Conservation (phyloP, 2,329 filamentous ascomycete species). For the Fusarium sp. region DNA sequence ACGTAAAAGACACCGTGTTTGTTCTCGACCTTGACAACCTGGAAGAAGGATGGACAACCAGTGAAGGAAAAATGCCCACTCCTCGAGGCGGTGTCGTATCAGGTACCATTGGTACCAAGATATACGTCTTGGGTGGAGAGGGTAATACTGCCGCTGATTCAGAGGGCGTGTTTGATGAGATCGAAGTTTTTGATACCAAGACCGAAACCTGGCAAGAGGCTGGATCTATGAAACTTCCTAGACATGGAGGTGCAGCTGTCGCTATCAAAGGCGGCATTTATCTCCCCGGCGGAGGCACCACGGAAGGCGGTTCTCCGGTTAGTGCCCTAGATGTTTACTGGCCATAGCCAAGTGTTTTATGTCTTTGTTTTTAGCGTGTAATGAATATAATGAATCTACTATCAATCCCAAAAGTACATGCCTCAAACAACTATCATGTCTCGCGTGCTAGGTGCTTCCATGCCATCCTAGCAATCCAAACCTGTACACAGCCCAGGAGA, state of each 20-base stretch:
- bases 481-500: not conserved
- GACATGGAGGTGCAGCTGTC: slow-evolving; percentile 54
- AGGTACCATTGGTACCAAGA: slow-evolving; percentile 44
- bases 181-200: slow-evolving; percentile 50
- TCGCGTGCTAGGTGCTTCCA: not conserved
- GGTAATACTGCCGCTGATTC: slow-evolving; percentile 46
- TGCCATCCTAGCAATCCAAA: not conserved
- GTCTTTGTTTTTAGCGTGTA: slow-evolving; percentile 3
- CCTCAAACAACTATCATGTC: not conserved
- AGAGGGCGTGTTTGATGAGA: slow-evolving; percentile 49
- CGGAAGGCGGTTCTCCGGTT: slow-evolving; percentile 37
- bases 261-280: slow-evolving; percentile 49
- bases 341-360: slow-evolving; percentile 9
- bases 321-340: slow-evolving; percentile 36
- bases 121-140: slow-evolving; percentile 58
- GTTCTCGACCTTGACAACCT: slow-evolving; percentile 51
- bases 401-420: not conserved
- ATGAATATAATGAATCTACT: not conserved
- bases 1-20: slow-evolving; percentile 55
- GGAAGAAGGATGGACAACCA: slow-evolving; percentile 49
- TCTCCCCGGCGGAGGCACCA: slow-evolving; percentile 55
- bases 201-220: slow-evolving; percentile 49
- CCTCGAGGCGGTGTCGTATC: slow-evolving; percentile 54
- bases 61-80: slow-evolving; percentile 54
- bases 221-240: slow-evolving; percentile 51